Evolutionary conservation across 805 yeast species (phyloP).

Genomic region (Starmerella tilneyi): DNA sequence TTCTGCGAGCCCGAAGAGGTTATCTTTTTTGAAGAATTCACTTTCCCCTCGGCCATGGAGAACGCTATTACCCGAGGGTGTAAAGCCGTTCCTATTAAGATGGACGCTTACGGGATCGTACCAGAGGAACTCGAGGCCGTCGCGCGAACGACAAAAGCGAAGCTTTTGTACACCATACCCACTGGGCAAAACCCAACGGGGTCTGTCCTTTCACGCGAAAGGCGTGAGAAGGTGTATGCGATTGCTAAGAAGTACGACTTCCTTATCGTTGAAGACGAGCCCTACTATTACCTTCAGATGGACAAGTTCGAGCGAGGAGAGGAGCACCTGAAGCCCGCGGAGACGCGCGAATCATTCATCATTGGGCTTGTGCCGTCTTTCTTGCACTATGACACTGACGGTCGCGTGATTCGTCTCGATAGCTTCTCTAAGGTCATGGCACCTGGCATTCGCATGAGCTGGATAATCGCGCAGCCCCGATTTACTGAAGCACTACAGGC

Average conservation of each 20-base stretch:
- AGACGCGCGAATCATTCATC: conserved; percentile 53
- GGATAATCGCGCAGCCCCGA: conserved; percentile 62
- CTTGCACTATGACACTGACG: conserved; percentile 66
- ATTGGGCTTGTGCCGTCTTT: conserved; percentile 62
- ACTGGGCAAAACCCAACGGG: conserved; percentile 99
- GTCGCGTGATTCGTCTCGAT: conserved; percentile 80
- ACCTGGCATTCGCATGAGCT: conserved; percentile 81
- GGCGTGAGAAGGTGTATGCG: conserved; percentile 67
- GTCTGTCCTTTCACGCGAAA: conserved; percentile 60
- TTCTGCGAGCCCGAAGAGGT: conserved; percentile 69
- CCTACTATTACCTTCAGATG: conserved; percentile 94
- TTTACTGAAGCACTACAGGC: conserved; percentile 57
- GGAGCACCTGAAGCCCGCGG: conserved; percentile 26
- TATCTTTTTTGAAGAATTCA: conserved; percentile 70
- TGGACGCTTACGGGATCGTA: conserved; percentile 69
- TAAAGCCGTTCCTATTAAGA: conserved; percentile 56
- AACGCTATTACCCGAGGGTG: conserved; percentile 66
- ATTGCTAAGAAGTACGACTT: conserved; percentile 79
- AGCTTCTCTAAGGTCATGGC: conserved; percentile 85
- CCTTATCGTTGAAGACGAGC: conserved; percentile 87
- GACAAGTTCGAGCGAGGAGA: conserved; percentile 42
- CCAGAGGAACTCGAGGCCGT: conserved; percentile 57
- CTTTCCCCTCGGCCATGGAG: conserved; percentile 78
- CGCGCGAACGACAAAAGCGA: conserved; percentile 52
- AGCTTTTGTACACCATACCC: conserved; percentile 76